These are phyloP conservation scores for Populus davidiana DNA, from an alignment of 345 rosid species.

Conservation along the genomic window DNA sequence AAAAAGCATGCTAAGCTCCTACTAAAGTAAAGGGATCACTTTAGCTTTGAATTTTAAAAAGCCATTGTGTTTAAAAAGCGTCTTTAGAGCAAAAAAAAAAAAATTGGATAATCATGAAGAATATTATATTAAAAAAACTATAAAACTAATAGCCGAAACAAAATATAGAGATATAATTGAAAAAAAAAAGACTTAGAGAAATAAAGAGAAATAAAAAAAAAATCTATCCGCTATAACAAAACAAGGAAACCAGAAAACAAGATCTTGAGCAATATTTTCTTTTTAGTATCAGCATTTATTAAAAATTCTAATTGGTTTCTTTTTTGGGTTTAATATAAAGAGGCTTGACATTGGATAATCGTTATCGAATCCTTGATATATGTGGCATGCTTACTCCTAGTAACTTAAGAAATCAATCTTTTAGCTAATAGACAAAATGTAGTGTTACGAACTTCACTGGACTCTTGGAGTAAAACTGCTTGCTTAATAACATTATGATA, in stretches of 20 bases:
- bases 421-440: not conserved
- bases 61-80: not conserved
- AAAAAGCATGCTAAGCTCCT: not conserved
- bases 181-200: too few species aligned
- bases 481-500: too few species aligned
- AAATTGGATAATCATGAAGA: too few species aligned
- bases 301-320: not conserved
- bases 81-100: too few species aligned
- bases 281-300: not conserved
- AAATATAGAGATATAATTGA: too few species aligned
- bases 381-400: not conserved
- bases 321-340: not conserved
- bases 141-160: too few species aligned
- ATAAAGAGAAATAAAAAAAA: too few species aligned
- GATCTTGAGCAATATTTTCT: not conserved
- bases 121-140: too few species aligned
- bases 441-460: not conserved
- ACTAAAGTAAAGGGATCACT: not conserved
- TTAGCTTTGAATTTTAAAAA: not conserved
- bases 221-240: too few species aligned
- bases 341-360: not conserved
- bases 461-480: not conserved
- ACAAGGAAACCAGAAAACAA: too few species aligned
- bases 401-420: not conserved
- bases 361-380: not conserved